phyloP scores from a whole-genome alignment of 495 filamentous ascomycete genomes.

The Wilcoxina mikolae region DNA sequence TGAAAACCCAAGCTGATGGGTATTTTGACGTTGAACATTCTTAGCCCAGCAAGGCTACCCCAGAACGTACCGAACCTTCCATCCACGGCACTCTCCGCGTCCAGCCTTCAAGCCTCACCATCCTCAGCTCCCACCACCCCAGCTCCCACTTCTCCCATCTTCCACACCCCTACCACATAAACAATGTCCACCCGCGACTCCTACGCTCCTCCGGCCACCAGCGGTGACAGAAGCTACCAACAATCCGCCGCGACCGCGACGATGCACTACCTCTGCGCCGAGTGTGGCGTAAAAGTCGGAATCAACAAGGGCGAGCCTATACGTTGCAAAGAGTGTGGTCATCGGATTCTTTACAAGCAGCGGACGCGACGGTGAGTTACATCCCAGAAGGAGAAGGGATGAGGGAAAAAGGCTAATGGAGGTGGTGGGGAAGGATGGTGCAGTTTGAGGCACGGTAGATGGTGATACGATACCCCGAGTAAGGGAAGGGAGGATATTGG shows the following conservation, averaged over 20 bases:
- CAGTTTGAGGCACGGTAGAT: constrained; percentile 84
- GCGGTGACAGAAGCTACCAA: constrained; percentile 11
- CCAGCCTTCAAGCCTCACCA: no score
- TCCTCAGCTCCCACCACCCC: no score
- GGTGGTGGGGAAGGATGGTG: constrained; percentile 54
- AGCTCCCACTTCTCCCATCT: no score
- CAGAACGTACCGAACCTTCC: no score
- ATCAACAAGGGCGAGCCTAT: constrained; percentile 77
- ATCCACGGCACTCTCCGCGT: no score
- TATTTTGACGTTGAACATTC: no score
- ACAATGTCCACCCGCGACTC: no score
- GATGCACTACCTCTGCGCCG: constrained; percentile 83
- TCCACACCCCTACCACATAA: no score
- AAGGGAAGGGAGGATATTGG: not conserved
- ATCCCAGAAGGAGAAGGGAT: not conserved
- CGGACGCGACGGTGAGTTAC: constrained; percentile 78
- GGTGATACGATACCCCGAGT: not conserved
- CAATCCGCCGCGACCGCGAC: constrained; percentile 13
- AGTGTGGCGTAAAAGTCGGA: constrained; percentile 70
- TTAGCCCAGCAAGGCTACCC: no score
- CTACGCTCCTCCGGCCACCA: no score
- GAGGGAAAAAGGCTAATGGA: not conserved
- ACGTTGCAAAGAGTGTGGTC: constrained; percentile 89
- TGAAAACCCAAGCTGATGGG: no score
- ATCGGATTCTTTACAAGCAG: constrained; percentile 95